A percentile compares a stretch with the other conserved stretches of the same genome.
Conservation (phyloP, 2,329 filamentous ascomycete genomes). For the Colletotrichum truncatum region DNA sequence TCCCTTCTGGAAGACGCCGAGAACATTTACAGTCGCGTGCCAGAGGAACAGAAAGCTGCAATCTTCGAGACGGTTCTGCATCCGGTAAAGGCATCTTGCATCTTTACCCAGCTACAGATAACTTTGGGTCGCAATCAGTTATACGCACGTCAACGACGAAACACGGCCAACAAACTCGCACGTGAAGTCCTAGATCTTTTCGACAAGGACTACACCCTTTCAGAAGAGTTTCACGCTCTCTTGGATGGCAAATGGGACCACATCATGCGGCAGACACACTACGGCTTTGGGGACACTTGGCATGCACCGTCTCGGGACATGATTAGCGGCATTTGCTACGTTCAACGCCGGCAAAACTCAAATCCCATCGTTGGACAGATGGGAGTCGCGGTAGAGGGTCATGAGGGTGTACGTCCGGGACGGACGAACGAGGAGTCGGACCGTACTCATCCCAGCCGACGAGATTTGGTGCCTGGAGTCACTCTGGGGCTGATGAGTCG, state of each 20-base stretch:
- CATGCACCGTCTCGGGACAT: slow-evolving; percentile 66
- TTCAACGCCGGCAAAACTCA: slow-evolving; percentile 58
- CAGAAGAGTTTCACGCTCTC: slow-evolving; percentile 58
- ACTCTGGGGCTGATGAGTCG: slow-evolving; percentile 43
- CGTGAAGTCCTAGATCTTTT: slow-evolving; percentile 58
- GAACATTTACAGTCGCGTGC: neutral
- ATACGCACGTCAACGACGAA: slow-evolving; percentile 65
- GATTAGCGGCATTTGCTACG: slow-evolving; percentile 60
- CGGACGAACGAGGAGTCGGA: slow-evolving; percentile 63
- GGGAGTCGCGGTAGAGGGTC: slow-evolving; percentile 42
- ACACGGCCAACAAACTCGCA: slow-evolving; percentile 60
- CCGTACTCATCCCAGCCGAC: slow-evolving; percentile 51
- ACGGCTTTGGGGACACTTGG: slow-evolving; percentile 64
- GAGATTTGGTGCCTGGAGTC: slow-evolving; percentile 40
- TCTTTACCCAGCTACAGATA: slow-evolving; percentile 59
- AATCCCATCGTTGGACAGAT: slow-evolving; percentile 54
- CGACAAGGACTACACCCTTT: slow-evolving; percentile 58
- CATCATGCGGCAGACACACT: slow-evolving; percentile 59
- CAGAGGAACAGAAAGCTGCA: slow-evolving; percentile 53
- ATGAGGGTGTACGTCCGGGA: slow-evolving; percentile 44
- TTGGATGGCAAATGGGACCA: slow-evolving; percentile 64
- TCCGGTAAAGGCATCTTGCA: slow-evolving; percentile 65
- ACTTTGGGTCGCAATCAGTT: slow-evolving; percentile 59
- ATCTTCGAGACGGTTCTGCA: slow-evolving; percentile 71
- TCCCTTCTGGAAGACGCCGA: slow-evolving; percentile 53